Evolutionary conservation across 768 basidiomycete genomes (phyloP).

Genomic region (Strobilomyces echinocephalus): DNA sequence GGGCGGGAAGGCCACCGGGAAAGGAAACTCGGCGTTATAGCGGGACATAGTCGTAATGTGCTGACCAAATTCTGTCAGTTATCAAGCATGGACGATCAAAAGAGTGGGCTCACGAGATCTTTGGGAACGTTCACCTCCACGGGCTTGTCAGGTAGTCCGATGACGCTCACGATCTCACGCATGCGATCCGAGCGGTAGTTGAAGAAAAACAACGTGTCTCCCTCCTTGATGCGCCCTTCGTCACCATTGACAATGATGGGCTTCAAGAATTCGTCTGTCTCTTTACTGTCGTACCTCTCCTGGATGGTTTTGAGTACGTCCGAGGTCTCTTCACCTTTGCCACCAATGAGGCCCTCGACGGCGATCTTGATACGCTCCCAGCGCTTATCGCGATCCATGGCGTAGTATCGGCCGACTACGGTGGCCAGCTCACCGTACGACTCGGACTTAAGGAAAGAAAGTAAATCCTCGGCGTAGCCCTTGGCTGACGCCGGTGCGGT

Average conservation of each 20-base stretch:
- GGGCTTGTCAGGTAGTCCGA: slow-evolving; percentile 79
- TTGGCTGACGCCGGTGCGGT: slow-evolving; percentile 84
- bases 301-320: slow-evolving; percentile 63
- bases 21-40: slow-evolving; percentile 89
- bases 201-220: slow-evolving; percentile 91
- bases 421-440: slow-evolving; percentile 79
- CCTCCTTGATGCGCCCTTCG: slow-evolving; percentile 76
- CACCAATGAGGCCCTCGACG: slow-evolving; percentile 76
- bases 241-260: slow-evolving; percentile 85
- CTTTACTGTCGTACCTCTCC: slow-evolving; percentile 74
- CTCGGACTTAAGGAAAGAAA: slow-evolving; percentile 73
- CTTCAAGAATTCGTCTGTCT: slow-evolving; percentile 95
- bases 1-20: slow-evolving; percentile 89
- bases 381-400: slow-evolving; percentile 95
- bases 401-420: slow-evolving; percentile 87
- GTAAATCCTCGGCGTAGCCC: slow-evolving; percentile 71
- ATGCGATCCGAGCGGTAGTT: slow-evolving; percentile 97
- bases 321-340: slow-evolving; percentile 52
- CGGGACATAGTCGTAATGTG: slow-evolving; percentile 90
- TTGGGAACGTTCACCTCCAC: slow-evolving; percentile 79
- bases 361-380: slow-evolving; percentile 94
- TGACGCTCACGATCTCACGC: slow-evolving; percentile 81
- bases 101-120: slow-evolving; percentile 54
- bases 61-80: slow-evolving; percentile 31
- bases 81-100: background rate